phyloP scores from a whole-genome alignment of 306 rosid species.

The Casuarina equisetifolia region DNA sequence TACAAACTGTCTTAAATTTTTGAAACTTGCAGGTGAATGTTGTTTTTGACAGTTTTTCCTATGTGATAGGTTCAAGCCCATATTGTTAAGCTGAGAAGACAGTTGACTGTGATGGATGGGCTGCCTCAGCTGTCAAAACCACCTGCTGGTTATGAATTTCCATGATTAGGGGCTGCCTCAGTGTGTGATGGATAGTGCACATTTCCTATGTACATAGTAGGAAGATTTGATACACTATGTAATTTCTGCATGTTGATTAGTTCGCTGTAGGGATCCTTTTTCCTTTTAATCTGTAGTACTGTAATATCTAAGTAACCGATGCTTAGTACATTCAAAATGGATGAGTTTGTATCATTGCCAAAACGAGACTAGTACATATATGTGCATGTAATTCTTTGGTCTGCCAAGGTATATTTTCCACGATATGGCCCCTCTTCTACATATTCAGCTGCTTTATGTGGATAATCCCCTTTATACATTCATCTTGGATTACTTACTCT shows the following conservation, averaged over 20 bases:
- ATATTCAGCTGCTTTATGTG: background rate
- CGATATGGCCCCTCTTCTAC: background rate
- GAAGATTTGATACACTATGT: slow-evolving; percentile 8
- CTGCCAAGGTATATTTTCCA: background rate
- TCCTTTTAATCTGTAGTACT: background rate
- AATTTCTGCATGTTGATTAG: slow-evolving; percentile 15
- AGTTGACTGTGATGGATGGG: slow-evolving; percentile 78
- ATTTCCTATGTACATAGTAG: slow-evolving; percentile 19
- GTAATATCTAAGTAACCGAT: slow-evolving; percentile 11
- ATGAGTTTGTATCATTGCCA: background rate
- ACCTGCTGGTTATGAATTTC: slow-evolving; percentile 61
- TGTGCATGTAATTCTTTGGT: background rate
- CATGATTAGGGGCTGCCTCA: slow-evolving; percentile 22
- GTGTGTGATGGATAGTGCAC: background rate
- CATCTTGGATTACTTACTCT: background rate
- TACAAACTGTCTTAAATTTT: background rate
- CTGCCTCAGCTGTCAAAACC: slow-evolving; percentile 69
- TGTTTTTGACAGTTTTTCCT: slow-evolving; percentile 26
- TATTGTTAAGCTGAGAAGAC: slow-evolving; percentile 78
- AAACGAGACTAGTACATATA: background rate
- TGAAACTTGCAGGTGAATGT: background rate
- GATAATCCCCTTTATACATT: background rate
- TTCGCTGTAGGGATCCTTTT: slow-evolving; percentile 6
- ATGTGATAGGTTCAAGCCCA: slow-evolving; percentile 88
- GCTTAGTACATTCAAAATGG: background rate